These are phyloP conservation scores for Zancudomyces culisetae DNA, from an alignment of 371 early-diverging fungal genomes.

Conservation along the genomic window DNA sequence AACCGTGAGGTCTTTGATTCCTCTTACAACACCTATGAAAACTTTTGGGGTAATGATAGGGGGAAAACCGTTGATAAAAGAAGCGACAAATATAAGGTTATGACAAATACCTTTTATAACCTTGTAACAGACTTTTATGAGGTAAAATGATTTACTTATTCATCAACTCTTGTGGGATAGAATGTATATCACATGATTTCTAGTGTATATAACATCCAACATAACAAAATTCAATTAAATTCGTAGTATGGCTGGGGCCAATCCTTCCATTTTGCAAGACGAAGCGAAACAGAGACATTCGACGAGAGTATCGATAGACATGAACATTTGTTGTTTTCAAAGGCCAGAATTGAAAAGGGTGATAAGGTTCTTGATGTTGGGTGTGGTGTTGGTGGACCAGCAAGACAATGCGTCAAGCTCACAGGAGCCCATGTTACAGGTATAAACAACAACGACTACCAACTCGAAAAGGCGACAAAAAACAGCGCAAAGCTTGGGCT, in stretches of 20 bases:
- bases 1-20: conserved; percentile 28
- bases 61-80: conserved; percentile 17
- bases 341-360: conserved; percentile 41
- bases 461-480: conserved; percentile 54
- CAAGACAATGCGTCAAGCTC: conserved; percentile 75
- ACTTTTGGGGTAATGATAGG: conserved; percentile 15
- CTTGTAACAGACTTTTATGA: conserved; percentile 73
- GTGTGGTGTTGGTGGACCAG: conserved; percentile 87
- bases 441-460: conserved; percentile 89
- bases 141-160: no score
- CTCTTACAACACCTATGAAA: conserved; percentile 21
- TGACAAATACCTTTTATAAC: conserved; percentile 65
- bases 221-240: no score
- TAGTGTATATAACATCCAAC: no score
- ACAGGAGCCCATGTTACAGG: conserved; percentile 77
- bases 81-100: conserved; percentile 34
- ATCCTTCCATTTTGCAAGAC: conserved; percentile 81
- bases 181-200: no score
- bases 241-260: conserved; percentile 62
- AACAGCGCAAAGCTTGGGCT: conserved; percentile 49
- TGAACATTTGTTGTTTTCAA: conserved; percentile 67
- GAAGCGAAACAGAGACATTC: conserved; percentile 56
- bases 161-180: no score
- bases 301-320: conserved; percentile 69
- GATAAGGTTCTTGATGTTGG: conserved; percentile 71